phyloP scores from a whole-genome alignment of 2,329 filamentous ascomycete species.

The Triangularia verruculosa region DNA sequence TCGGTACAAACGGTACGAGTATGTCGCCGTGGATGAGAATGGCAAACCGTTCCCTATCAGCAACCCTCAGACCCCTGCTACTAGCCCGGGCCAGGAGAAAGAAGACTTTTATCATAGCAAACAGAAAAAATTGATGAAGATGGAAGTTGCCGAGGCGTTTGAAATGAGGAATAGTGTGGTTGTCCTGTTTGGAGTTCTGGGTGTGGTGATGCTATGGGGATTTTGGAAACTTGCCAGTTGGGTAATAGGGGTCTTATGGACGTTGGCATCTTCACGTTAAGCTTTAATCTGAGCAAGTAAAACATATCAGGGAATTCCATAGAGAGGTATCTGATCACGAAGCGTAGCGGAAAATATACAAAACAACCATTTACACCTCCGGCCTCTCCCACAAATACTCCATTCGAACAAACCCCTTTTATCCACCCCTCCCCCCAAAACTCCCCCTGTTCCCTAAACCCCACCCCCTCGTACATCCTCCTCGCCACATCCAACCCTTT shows the following conservation, averaged over 20 bases:
- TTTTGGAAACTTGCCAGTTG: slow-evolving; percentile 28
- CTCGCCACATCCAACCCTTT: slow-evolving; percentile 26
- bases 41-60: not conserved
- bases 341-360: no score
- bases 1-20: slow-evolving; percentile 40
- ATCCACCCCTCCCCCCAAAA: slow-evolving; percentile 20
- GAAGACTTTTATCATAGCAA: slow-evolving; percentile 51
- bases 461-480: slow-evolving; percentile 28
- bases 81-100: slow-evolving; percentile 14
- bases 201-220: slow-evolving; percentile 32
- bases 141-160: slow-evolving; percentile 64
- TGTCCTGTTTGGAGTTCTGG: slow-evolving; percentile 42
- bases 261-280: not conserved
- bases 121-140: slow-evolving; percentile 57
- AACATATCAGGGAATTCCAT: not conserved
- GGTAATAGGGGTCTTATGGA: slow-evolving; percentile 9
- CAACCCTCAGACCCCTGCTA: not conserved
- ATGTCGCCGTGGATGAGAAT: slow-evolving; percentile 29
- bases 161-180: slow-evolving; percentile 56
- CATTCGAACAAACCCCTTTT: slow-evolving; percentile 15
- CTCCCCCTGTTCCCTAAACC: slow-evolving; percentile 28
- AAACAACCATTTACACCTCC: no score
- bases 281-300: not conserved
- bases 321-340: no score
- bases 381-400: slow-evolving; percentile 23